Evolutionary conservation across 225 moss, liverwort and hornwort genomes (phyloP).

Genomic region (Rhytidiadelphus loreus): DNA sequence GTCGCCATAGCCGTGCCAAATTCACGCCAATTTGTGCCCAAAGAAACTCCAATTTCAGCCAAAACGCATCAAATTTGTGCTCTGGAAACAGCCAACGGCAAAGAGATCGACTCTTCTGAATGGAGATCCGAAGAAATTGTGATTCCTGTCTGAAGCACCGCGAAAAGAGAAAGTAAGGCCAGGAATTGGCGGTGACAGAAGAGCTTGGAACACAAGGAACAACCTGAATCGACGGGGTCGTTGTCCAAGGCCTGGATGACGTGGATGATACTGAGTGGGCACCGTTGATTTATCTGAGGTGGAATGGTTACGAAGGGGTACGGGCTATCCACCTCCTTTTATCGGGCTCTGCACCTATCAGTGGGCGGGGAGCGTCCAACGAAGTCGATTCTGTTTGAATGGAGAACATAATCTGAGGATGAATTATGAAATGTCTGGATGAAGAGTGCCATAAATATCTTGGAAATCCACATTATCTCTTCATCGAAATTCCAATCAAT

Average conservation of each 20-base stretch:
- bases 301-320: neutral
- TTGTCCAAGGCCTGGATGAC: neutral
- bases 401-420: neutral
- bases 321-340: neutral
- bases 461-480: neutral
- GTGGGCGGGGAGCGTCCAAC: neutral
- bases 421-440: neutral
- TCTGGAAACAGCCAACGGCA: neutral
- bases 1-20: slow-evolving; percentile 15
- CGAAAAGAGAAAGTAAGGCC: neutral
- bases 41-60: neutral
- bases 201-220: slow-evolving; percentile 21
- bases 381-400: neutral
- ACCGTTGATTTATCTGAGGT: neutral
- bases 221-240: slow-evolving; percentile 19
- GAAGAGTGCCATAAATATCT: neutral
- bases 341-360: neutral
- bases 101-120: neutral
- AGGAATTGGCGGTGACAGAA: slow-evolving; percentile 19
- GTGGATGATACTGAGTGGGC: neutral
- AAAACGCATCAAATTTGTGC: neutral
- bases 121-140: neutral
- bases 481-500: neutral
- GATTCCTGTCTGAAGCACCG: neutral
- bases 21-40: neutral